Evolutionary conservation across 1,139 yeast genomes (phyloP).

Genomic region (Kluyveromyces sp.): DNA sequence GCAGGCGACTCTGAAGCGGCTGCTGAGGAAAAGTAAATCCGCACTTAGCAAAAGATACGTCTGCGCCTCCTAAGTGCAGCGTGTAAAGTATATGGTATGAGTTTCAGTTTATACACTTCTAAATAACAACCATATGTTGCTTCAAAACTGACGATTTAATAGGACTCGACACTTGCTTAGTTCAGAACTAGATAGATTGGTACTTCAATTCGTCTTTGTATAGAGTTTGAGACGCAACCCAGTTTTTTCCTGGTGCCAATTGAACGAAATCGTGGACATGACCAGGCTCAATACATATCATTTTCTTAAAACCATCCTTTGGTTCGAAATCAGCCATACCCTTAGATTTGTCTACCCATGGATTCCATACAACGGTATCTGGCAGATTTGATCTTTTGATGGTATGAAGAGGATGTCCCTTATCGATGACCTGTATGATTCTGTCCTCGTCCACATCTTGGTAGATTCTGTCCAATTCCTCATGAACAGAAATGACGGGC

Average conservation of each 20-base stretch:
- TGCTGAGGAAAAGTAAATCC: no score
- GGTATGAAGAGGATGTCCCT: conserved; percentile 63
- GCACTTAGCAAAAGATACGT: no score
- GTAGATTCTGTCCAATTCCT: conserved; percentile 82
- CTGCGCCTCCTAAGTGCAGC: no score
- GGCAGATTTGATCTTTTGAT: conserved; percentile 61
- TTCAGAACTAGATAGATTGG: conserved; percentile 2
- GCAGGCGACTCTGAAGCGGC: background rate
- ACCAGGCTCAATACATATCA: conserved; percentile 96
- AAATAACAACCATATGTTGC: background rate
- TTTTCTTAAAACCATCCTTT: conserved; percentile 68
- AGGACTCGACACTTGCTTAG: background rate
- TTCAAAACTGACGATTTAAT: background rate
- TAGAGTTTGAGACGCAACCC: conserved; percentile 62
- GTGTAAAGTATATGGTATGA: no score
- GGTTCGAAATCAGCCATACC: conserved; percentile 88
- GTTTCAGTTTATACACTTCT: background rate
- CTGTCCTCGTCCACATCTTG: conserved; percentile 50
- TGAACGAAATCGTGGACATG: conserved; percentile 61
- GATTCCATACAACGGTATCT: conserved; percentile 96
- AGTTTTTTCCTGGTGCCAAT: conserved; percentile 59
- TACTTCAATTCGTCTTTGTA: conserved; percentile 35
- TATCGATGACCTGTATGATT: conserved; percentile 55
- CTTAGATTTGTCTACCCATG: conserved; percentile 76
- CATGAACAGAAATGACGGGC: conserved; percentile 64